phyloP scores from a whole-genome alignment of 768 basidiomycete genomes.

The Coprinellus micaceus region DNA sequence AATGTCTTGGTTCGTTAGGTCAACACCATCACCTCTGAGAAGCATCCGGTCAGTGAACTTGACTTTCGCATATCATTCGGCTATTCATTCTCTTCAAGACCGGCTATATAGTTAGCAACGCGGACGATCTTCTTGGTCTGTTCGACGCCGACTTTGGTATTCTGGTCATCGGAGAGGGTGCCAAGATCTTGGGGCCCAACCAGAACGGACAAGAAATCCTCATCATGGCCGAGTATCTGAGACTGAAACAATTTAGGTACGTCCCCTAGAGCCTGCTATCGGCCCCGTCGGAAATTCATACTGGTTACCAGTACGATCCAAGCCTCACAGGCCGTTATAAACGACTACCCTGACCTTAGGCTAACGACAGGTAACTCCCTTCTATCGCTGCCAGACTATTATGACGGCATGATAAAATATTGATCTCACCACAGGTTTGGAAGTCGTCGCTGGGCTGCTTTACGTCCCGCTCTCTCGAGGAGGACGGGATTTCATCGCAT shows the following conservation, averaged over 20 bases:
- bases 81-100: conserved; percentile 29
- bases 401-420: conserved; percentile 2
- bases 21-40: conserved; percentile 63
- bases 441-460: conserved; percentile 68
- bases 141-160: conserved; percentile 80
- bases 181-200: conserved; percentile 66
- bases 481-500: conserved; percentile 78
- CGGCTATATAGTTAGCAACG: conserved; percentile 76
- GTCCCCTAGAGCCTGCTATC: conserved; percentile 19
- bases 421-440: conserved; percentile 41
- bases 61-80: background rate
- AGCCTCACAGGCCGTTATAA: conserved; percentile 62
- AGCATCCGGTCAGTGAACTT: conserved; percentile 46
- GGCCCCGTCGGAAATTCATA: background rate
- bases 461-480: conserved; percentile 70
- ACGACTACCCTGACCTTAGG: conserved; percentile 70
- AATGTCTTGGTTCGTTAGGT: conserved; percentile 42
- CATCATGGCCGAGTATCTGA: conserved; percentile 75
- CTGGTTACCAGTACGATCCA: conserved; percentile 51
- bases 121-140: conserved; percentile 70
- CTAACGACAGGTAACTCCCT: conserved; percentile 42
- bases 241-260: conserved; percentile 66
- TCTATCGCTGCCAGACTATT: background rate
- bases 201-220: conserved; percentile 74
- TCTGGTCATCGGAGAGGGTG: conserved; percentile 66